A percentile compares a stretch with the other conserved stretches of the same genome.
These are phyloP conservation scores for Russula ochroleuca DNA, from an alignment of 768 basidiomycete species.

Conservation along the genomic window DNA sequence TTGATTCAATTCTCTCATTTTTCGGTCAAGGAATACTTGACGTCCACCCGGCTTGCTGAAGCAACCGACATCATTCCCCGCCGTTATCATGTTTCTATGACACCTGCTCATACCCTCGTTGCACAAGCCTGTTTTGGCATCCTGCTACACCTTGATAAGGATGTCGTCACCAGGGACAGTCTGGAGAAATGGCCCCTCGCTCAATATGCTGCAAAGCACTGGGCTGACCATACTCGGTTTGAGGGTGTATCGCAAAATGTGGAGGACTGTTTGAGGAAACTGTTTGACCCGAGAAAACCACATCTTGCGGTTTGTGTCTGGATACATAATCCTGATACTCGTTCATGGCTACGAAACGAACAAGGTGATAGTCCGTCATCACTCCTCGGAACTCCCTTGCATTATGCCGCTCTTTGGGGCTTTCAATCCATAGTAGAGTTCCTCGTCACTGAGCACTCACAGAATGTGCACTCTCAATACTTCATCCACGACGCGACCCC, in stretches of 20 bases:
- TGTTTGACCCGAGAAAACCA: no score
- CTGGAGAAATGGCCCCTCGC: neutral
- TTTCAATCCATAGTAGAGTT: neutral
- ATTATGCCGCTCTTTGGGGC: neutral
- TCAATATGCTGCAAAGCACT: neutral
- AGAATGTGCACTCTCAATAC: neutral
- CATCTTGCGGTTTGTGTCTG: no score
- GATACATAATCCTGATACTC: no score
- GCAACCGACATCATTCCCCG: neutral
- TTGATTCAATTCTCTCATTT: conserved; percentile 1
- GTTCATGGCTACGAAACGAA: no score
- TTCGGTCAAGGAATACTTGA: neutral
- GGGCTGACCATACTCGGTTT: no score
- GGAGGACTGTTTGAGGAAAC: no score
- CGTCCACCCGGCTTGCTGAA: neutral
- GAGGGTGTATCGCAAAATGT: no score
- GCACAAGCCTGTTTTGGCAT: neutral
- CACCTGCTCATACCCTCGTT: neutral
- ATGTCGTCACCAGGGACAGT: neutral
- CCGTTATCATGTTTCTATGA: neutral
- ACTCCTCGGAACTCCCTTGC: neutral
- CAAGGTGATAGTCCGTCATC: neutral
- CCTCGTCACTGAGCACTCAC: neutral
- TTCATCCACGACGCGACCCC: neutral
- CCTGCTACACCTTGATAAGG: neutral